phyloP scores from a whole-genome alignment of 192 early-diverging fungal genomes.

The Backusella morwellensis region DNA sequence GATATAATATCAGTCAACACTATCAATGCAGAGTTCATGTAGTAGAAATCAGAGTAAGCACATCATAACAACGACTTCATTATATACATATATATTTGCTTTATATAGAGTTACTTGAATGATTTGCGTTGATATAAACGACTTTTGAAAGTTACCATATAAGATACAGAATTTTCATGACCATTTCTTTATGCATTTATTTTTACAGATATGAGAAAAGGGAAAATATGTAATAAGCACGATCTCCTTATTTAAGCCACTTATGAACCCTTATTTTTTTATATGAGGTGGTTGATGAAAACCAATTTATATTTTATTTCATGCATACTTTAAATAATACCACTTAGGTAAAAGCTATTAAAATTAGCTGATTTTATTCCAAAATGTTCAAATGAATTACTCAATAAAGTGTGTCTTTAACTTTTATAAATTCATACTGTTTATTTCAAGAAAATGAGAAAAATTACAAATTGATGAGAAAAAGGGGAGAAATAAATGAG shows the following conservation, averaged over 20 bases:
- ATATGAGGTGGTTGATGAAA: background rate
- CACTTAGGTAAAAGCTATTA: background rate
- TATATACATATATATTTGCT: too few relatives aligned
- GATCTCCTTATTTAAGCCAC: too few relatives aligned
- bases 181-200: background rate
- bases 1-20: background rate
- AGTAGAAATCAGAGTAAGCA: background rate
- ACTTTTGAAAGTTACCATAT: background rate
- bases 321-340: background rate
- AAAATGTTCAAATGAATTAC: background rate
- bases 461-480: too few relatives aligned
- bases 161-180: background rate
- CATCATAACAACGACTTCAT: background rate
- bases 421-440: background rate
- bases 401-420: background rate
- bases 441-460: too few relatives aligned
- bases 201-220: background rate
- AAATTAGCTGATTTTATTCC: background rate
- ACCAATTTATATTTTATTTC: background rate
- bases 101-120: background rate
- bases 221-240: background rate
- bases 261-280: too few relatives aligned
- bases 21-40: background rate
- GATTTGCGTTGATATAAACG: background rate
- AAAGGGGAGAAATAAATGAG: too few relatives aligned